Conservation (phyloP, 345 rosid genomes). For the Draba incana region DNA sequence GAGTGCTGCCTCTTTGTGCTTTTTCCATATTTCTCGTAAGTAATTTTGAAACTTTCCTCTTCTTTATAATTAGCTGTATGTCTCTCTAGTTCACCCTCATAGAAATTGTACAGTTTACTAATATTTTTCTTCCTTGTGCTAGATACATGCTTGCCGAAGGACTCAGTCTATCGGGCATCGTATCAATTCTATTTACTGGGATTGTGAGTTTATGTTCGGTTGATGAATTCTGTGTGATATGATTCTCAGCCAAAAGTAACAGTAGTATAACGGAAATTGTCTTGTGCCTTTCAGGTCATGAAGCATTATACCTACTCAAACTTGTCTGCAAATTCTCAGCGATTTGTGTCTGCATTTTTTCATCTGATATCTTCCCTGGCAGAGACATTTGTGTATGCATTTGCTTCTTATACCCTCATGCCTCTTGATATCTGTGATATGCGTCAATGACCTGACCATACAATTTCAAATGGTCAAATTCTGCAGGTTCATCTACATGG, state of each 20-base stretch:
- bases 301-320: conserved; percentile 93
- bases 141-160: conserved; percentile 99
- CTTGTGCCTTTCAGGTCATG: conserved; percentile 57
- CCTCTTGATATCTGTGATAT: conserved; percentile 12
- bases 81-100: conserved; percentile 13
- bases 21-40: conserved; percentile 96
- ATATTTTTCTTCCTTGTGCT: conserved; percentile 30
- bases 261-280: conserved; percentile 11
- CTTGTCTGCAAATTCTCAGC: conserved; percentile 91
- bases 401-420: conserved; percentile 12
- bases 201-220: conserved; percentile 60
- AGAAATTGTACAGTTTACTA: conserved; percentile 10
- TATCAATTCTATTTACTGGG: conserved; percentile 95
- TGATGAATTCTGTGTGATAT: conserved; percentile 3
- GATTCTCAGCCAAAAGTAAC: conserved; percentile 22
- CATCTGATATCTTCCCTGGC: conserved; percentile 97
- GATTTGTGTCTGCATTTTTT: conserved; percentile 88
- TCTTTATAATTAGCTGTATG: conserved; percentile 4
- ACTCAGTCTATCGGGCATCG: conserved; percentile 98
- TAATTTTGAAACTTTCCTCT: conserved; percentile 25
- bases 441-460: conserved; percentile 23
- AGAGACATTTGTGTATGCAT: conserved; percentile 86
- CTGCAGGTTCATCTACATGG: conserved; percentile 97
- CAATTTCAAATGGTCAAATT: conserved; percentile 37
- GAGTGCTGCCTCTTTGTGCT: conserved; percentile 98